A percentile compares a stretch with the other conserved stretches of the same genome.
phyloP scores from a whole-genome alignment of 163 green algal species.

The Smithsoniella earleae region DNA sequence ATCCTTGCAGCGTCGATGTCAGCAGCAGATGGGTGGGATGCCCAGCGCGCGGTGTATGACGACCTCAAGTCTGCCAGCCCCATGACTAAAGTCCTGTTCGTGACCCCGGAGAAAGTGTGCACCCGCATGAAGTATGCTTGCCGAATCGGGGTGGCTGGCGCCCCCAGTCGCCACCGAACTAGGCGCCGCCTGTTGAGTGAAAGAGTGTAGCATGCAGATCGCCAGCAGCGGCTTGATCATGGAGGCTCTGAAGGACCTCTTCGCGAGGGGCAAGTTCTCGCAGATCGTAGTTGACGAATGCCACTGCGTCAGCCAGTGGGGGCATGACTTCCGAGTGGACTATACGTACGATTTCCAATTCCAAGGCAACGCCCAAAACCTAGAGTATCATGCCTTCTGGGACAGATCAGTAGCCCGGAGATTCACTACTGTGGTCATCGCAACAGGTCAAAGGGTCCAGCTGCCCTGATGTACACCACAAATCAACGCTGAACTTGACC shows the following conservation, averaged over 20 bases:
- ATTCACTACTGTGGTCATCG: too few species aligned
- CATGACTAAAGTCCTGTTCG: neutral
- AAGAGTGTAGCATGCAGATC: too few species aligned
- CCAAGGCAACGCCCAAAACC: too few species aligned
- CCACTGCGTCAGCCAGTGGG: slow-evolving; percentile 85
- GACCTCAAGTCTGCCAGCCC: neutral
- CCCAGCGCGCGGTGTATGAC: neutral
- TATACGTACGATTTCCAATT: slow-evolving; percentile 46
- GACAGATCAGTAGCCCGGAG: too few species aligned
- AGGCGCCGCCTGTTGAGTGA: too few species aligned
- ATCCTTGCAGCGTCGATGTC: slow-evolving; percentile 16
- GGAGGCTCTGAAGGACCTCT: slow-evolving; percentile 50
- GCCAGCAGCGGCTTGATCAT: slow-evolving; percentile 55
- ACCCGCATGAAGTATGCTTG: too few species aligned
- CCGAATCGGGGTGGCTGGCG: too few species aligned
- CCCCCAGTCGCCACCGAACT: too few species aligned
- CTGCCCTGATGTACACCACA: too few species aligned
- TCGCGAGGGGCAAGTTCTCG: slow-evolving; percentile 45
- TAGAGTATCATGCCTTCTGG: too few species aligned
- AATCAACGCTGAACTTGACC: too few species aligned
- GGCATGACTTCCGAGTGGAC: slow-evolving; percentile 78
- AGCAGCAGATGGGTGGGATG: neutral
- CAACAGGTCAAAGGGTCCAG: too few species aligned
- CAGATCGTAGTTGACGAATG: slow-evolving; percentile 75
- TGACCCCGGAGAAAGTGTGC: slow-evolving; percentile 10